Evolutionary conservation across 1,139 yeast species (phyloP), one percentile per base, ranked within the genome.

Genomic region (Taiozyma onychis): DNA sequence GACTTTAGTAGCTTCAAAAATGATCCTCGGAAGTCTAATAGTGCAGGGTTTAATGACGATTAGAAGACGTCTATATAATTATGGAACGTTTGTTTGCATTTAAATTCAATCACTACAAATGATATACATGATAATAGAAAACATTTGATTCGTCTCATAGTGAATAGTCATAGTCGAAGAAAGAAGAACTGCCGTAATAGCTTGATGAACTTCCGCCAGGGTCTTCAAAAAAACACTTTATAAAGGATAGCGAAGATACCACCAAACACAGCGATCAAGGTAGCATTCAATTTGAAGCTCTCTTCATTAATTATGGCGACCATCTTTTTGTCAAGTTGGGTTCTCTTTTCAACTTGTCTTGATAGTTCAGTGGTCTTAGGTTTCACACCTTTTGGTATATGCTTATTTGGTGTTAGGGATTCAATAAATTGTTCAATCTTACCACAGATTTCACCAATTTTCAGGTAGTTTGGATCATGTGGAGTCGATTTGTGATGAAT

Each of bases 361-460:
- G 69, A 72, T 16, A 69, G 56, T 43, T 57, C 63, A 8, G 79
- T 74, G 54, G 69, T 61, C 52, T 63, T 64, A 46, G 78, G 77
- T 34, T 64, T 61, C 42, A 72, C 71, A 37, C 77, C 77, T 9
- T 53, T 48, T 49, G 82, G 83, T 47, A 76, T 57, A 54, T 77
- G 72, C n/a, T 48, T 44, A 13, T 56, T 51, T 56, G 91, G 93
- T 64, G 81, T 81, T 77, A 85, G 75, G 49, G 75, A 72, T 65
- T 91, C 96, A 62, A 91, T 84, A 66, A 81, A 85, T 69, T 86
- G 95, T 63, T 88, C 95, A 58, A 90, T 80, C 68, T 87, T 88
- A 48, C 96, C 97, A 66, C 96, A 87, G 58, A 81, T 80, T 57
- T 89, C 80, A 57, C 95, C 96, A 56, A 95, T 80, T 55, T 82